phyloP scores from a whole-genome alignment of 169 alveolate genomes.

The Plasmodium coatneyi region DNA sequence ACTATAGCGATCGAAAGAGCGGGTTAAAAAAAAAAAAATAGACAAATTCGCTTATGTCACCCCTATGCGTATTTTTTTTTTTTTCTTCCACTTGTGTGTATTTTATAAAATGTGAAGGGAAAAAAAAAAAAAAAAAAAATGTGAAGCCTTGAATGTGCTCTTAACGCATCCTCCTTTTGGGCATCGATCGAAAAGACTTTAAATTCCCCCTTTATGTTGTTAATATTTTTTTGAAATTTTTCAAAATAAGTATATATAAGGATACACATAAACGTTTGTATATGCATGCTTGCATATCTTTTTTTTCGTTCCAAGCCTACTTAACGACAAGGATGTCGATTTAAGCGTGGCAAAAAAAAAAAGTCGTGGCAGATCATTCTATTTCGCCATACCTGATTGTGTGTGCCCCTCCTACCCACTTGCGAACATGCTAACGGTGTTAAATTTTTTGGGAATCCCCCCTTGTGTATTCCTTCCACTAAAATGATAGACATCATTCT shows the following conservation, averaged over 20 bases:
- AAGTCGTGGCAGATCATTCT: not conserved
- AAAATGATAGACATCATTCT: constrained; percentile 50
- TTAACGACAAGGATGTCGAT: not conserved
- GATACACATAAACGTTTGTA: not conserved
- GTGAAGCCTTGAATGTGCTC: not conserved
- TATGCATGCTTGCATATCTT: constrained; percentile 5
- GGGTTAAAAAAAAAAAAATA: not conserved
- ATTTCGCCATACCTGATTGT: not conserved
- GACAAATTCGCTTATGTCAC: too few species aligned
- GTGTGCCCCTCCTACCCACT: not conserved
- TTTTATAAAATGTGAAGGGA: too few species aligned
- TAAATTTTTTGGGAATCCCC: not conserved
- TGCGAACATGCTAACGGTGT: not conserved
- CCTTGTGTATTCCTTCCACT: not conserved
- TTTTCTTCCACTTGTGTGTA: too few species aligned
- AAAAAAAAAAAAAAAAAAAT: too few species aligned
- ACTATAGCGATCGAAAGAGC: not conserved
- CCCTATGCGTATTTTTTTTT: too few species aligned
- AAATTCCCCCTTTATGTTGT: not conserved
- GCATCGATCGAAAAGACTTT: not conserved
- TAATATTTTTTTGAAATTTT: not conserved
- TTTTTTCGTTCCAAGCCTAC: not conserved
- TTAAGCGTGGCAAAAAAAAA: not conserved
- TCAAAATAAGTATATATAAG: not conserved
- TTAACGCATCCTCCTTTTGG: not conserved